Evolutionary conservation across 805 yeast species (phyloP), one percentile per base, ranked within the genome.

Genomic region (Pichia manshurica): DNA sequence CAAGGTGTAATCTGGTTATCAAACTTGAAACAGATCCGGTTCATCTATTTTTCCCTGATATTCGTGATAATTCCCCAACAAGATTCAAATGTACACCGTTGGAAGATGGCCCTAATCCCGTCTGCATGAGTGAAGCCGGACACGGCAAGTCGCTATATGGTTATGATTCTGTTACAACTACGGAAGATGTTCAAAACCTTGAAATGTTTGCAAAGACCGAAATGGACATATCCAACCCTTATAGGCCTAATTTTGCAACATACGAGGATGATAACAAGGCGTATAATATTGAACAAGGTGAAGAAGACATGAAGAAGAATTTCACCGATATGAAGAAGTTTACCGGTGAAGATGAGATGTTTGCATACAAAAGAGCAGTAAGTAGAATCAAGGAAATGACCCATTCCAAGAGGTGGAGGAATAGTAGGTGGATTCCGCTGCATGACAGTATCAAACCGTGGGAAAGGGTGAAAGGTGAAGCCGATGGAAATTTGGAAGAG

Each of bases 311-410:
- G 34, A 49, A 54, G 22, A 64, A 64, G 10, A 69, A 78, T 55
- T 79, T 71, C 54, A 68, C 74, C 13, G 71, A 79, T 44, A 60
- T 73, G 17, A 67, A 69, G 10, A 78, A 80, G 9, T 84, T 83
- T 56, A 83, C 88, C 0, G 90, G 90, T 21, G 87, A 84, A 56
- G 90, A 83, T 62, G 90, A 84, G 58, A 74, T 73, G 64, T 83
- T 83, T 64, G 88, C 90, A 3, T 83, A 75, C 56, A 79, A 78
- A 52, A 65, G 90, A 53, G 89, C 90, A 0, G 81, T 82, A 1
- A 78, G 82, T 56, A 66, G 90, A 53, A 71, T 84, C 33, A 70
- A 71, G 45, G 73, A 59, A 28, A 66, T 66, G 70, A 57, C 63
- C 1, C 56, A 58, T 25, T 59, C 67, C 1, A 46, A 42, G 4